Evolutionary conservation across 2,329 filamentous ascomycete genomes (phyloP).

Genomic region (Clarireedia homoeocarpa): DNA sequence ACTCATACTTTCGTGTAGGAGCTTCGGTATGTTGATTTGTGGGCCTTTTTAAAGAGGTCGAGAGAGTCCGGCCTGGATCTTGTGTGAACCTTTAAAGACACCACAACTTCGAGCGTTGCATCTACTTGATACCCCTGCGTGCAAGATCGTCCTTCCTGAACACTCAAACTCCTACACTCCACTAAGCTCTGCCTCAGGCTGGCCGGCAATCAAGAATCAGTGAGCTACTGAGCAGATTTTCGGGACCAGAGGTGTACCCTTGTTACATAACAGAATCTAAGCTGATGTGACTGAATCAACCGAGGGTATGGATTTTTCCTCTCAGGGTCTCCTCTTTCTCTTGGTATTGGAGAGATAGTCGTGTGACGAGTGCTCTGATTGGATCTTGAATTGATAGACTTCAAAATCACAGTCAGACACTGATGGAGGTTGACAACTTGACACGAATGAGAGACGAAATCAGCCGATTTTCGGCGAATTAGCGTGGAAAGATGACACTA

Average conservation of each 20-base stretch:
- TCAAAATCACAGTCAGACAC: background rate
- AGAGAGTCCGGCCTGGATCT: background rate
- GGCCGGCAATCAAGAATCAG: no score
- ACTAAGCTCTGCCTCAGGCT: no score
- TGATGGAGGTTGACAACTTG: background rate
- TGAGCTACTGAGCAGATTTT: background rate
- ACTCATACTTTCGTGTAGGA: slow-evolving; percentile 32
- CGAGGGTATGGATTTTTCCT: background rate
- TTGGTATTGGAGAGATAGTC: background rate
- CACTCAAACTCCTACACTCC: no score
- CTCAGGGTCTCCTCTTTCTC: background rate
- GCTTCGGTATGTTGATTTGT: no score
- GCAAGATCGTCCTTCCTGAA: no score
- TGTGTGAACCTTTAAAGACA: background rate
- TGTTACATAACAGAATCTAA: background rate
- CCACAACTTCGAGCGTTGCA: background rate
- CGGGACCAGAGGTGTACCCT: background rate
- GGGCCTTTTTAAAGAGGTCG: background rate
- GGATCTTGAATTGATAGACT: background rate
- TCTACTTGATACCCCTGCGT: no score
- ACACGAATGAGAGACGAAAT: background rate
- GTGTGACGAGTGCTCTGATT: background rate
- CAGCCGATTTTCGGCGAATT: slow-evolving; percentile 6
- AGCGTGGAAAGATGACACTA: background rate
- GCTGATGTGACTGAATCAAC: background rate